Base-by-base conservation (phyloP, 441 rosid species). In the Arabidopsis lyrata region DNA sequence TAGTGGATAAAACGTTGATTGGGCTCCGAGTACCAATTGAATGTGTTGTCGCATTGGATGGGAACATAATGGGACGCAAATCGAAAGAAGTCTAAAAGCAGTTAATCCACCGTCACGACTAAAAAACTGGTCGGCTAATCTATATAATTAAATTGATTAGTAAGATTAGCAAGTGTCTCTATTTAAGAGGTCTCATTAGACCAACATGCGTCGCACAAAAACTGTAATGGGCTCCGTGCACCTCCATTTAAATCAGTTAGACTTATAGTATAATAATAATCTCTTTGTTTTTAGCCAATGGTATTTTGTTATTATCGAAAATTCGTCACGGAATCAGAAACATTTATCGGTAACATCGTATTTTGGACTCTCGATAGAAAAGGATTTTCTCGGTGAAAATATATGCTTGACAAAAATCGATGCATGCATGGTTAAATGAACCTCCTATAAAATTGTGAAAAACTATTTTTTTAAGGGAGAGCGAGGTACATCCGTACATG, bases 201-300 rank as follows among this genome's bases (percentile, higher is more conserved):
- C 80, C 68, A 71, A 77, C 80, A 71, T 77, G 77, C 80, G 58
- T 77, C 68, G 58, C 73, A 77, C 63, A 65, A 77, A 66, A 71
- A 52, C 63, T 71, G 53, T 71, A 44, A 70, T 64, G 71, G 70
- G 70, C 64, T 69, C 73, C 70, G 75, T 76, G 75, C 72, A 62
- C 75, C 60, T 63, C 60, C 20, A 76, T 35, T 52, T 59, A 24
- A 68, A 12, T 59, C 18, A 67, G 6, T 41, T 38, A 39, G 31
- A 24, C 4, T 24, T 24, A 24, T 24, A 24, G 27, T 66, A 47
- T 20, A 11, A 6, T 34, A 59, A 4, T 12, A 32, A 55, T 63
- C 16, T 76, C 22, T 34, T 64, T 48, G 24, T 34, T 61, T 75
- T 36, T 68, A 68, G 42, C 34, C 0, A 24, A 41, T 55, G 24